Conservation (phyloP, 2,329 filamentous ascomycete genomes). For the Alternaria sp. region DNA sequence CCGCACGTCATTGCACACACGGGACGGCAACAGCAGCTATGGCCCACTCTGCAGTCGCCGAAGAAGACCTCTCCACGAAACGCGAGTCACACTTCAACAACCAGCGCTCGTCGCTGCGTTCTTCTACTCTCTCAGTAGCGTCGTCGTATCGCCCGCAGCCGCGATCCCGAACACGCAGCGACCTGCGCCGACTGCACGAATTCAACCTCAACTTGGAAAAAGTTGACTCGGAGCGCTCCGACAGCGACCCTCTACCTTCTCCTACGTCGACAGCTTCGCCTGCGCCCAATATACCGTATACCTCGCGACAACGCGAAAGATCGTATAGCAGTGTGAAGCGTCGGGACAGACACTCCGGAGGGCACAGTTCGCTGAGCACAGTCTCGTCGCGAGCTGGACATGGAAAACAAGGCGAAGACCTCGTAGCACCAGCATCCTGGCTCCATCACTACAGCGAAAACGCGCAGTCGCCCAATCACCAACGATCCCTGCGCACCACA, state of each 20-base stretch:
- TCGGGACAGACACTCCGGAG: constrained; percentile 8
- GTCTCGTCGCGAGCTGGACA: constrained; percentile 11
- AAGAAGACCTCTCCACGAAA: constrained; percentile 34
- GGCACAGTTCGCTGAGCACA: constrained; percentile 15
- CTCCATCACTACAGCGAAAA: constrained; percentile 18
- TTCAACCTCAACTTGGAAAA: constrained; percentile 27
- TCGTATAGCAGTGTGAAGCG: constrained; percentile 10
- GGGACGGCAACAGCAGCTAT: constrained; percentile 22
- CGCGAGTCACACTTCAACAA: constrained; percentile 47
- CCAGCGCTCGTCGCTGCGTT: constrained; percentile 47
- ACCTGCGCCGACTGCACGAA: constrained; percentile 26
- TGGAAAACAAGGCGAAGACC: constrained; percentile 14
- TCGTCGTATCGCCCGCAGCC: constrained; percentile 26
- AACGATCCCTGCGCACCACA: constrained; percentile 8
- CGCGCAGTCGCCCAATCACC: constrained; percentile 16
- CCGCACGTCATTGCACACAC: constrained; percentile 25
- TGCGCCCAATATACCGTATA: constrained; percentile 28
- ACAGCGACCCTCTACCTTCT: constrained; percentile 21
- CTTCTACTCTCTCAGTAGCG: constrained; percentile 22
- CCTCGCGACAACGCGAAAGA: constrained; percentile 4
- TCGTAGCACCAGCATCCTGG: constrained; percentile 18
- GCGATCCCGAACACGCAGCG: constrained; percentile 25
- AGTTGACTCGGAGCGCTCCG: constrained; percentile 22
- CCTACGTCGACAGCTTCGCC: constrained; percentile 22
- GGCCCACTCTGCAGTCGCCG: constrained; percentile 28